Evolutionary conservation across 345 rosid genomes (phyloP).

Genomic region (Populus deltoides): DNA sequence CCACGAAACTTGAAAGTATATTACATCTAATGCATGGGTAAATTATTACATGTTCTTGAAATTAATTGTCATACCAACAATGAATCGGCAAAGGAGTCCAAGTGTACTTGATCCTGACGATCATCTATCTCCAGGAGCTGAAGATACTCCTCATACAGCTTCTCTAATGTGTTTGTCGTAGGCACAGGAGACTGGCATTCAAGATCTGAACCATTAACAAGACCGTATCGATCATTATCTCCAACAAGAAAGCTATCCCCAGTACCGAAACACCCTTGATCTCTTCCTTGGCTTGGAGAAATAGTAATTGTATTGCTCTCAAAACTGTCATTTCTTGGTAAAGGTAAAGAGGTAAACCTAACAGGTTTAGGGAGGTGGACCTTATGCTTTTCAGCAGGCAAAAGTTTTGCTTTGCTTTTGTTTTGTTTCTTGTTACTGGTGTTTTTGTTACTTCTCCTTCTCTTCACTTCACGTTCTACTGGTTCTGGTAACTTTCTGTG

Average conservation of each 20-base stretch:
- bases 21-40: background rate
- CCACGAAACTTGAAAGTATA: background rate
- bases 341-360: constrained; percentile 28
- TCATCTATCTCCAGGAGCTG: constrained; percentile 35
- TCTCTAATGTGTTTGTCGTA: constrained; percentile 19
- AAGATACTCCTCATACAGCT: constrained; percentile 47
- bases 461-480: background rate
- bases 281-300: constrained; percentile 21
- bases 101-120: constrained; percentile 20
- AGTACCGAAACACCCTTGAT: background rate
- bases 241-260: constrained; percentile 17
- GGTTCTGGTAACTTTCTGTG: constrained; percentile 28
- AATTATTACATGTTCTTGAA: too few relatives aligned
- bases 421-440: constrained; percentile 11
- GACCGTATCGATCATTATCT: constrained; percentile 9
- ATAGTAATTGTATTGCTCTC: constrained; percentile 13
- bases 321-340: constrained; percentile 37
- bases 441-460: background rate
- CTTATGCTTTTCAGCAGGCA: constrained; percentile 22
- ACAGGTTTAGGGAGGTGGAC: constrained; percentile 52
- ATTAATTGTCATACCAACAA: constrained; percentile 16
- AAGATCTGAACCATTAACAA: constrained; percentile 25
- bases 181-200: constrained; percentile 25
- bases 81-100: constrained; percentile 36
- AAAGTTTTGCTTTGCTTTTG: background rate